Conservation (phyloP, 176 grass and related monocot genomes). For the Oryza rufipogon region DNA sequence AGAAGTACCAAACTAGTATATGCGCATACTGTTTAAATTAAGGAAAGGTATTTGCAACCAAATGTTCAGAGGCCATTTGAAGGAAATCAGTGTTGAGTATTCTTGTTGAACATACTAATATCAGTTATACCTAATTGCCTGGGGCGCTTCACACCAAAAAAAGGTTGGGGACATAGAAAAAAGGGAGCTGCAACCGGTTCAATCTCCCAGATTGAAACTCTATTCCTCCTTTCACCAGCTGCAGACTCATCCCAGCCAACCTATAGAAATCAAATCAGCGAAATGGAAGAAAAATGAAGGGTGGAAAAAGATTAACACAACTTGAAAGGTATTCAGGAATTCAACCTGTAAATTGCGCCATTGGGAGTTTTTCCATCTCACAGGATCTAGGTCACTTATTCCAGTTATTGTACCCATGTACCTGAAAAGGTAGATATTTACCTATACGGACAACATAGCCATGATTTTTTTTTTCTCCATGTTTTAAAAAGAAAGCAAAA, state of each 20-base stretch:
- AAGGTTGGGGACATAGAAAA: conserved; percentile 95
- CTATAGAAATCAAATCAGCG: conserved; percentile 47
- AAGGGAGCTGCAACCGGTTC: conserved; percentile 92
- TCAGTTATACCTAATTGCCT: conserved; percentile 66
- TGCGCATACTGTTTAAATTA: no score
- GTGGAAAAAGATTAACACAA: background rate
- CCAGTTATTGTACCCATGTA: conserved; percentile 99
- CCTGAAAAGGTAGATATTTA: conserved; percentile 51
- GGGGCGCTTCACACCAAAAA: conserved; percentile 81
- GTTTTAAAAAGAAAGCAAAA: conserved; percentile 14
- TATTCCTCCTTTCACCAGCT: conserved; percentile 82
- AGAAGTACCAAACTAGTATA: no score
- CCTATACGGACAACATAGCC: background rate
- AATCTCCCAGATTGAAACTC: conserved; percentile 98
- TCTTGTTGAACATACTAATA: background rate
- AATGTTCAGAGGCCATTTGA: background rate
- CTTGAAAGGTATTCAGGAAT: conserved; percentile 11
- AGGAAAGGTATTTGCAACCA: background rate
- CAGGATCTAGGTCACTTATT: conserved; percentile 91
- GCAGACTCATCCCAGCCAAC: conserved; percentile 98
- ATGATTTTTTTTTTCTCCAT: background rate
- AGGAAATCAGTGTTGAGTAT: background rate
- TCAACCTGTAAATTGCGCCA: conserved; percentile 96
- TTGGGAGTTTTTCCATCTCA: conserved; percentile 99
- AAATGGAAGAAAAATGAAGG: conserved; percentile 6